These are phyloP conservation scores for Lanzia echinophila DNA, from an alignment of 2,329 filamentous ascomycete genomes.

Conservation along the genomic window DNA sequence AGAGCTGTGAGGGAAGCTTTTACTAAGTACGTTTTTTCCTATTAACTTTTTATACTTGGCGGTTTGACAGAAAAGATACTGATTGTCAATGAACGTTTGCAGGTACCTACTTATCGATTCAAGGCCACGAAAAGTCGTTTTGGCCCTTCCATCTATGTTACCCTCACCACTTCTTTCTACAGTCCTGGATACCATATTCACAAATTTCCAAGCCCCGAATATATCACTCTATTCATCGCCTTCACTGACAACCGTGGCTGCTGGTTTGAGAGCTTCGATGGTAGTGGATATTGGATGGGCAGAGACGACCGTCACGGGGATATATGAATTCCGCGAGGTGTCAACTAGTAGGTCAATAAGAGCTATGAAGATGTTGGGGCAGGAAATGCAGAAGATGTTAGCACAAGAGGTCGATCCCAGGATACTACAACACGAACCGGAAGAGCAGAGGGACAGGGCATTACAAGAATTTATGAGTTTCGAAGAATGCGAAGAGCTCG, in stretches of 20 bases:
- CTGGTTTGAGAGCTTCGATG: conserved; percentile 78
- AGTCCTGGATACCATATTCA: conserved; percentile 71
- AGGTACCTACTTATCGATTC: conserved; percentile 66
- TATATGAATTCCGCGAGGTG: conserved; percentile 88
- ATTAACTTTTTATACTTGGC: conserved; percentile 24
- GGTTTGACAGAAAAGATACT: too few species aligned
- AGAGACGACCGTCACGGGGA: conserved; percentile 76
- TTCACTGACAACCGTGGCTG: conserved; percentile 66
- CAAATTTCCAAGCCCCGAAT: conserved; percentile 69
- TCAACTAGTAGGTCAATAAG: conserved; percentile 62
- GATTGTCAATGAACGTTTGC: conserved; percentile 11
- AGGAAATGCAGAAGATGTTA: conserved; percentile 61
- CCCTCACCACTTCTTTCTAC: conserved; percentile 73
- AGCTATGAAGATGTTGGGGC: conserved; percentile 64
- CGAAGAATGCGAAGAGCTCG: conserved; percentile 74
- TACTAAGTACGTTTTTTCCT: conserved; percentile 58
- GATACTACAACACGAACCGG: conserved; percentile 20
- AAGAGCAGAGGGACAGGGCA: conserved; percentile 9
- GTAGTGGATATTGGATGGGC: conserved; percentile 90
- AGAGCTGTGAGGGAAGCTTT: conserved; percentile 74
- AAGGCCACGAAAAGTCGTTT: conserved; percentile 64
- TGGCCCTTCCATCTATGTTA: conserved; percentile 71
- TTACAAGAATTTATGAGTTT: conserved; percentile 48
- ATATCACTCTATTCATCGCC: conserved; percentile 76
- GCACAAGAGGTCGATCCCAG: conserved; percentile 36